Percentiles rank a stretch among this genome's conserved stretches.
Evolutionary conservation across 345 rosid genomes (phyloP).

Genomic region (Rhodamnia argentea): DNA sequence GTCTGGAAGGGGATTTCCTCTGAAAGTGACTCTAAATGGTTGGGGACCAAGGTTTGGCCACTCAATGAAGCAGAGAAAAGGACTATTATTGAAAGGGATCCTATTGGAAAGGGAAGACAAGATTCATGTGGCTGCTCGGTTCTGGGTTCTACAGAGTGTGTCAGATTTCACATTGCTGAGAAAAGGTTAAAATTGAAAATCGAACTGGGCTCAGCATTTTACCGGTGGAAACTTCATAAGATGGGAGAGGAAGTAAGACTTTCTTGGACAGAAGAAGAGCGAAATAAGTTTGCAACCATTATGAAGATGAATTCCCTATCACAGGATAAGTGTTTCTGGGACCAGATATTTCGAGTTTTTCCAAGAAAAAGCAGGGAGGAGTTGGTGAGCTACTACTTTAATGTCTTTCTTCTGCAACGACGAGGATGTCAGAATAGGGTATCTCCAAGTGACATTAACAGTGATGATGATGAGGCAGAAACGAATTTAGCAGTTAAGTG

Average conservation of each 20-base stretch:
- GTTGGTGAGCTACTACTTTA: slow-evolving; percentile 66
- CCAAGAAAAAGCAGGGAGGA: slow-evolving; percentile 39
- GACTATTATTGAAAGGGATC: slow-evolving; percentile 64
- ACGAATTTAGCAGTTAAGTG: background rate
- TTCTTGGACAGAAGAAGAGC: slow-evolving; percentile 51
- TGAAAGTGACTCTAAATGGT: slow-evolving; percentile 64
- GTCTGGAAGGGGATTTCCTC: slow-evolving; percentile 44
- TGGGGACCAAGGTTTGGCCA: slow-evolving; percentile 76
- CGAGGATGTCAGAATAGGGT: slow-evolving; percentile 68
- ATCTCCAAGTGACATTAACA: slow-evolving; percentile 34
- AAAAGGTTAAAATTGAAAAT: slow-evolving; percentile 38
- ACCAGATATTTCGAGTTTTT: slow-evolving; percentile 28
- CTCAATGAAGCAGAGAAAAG: slow-evolving; percentile 19
- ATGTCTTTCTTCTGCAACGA: slow-evolving; percentile 59
- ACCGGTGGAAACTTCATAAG: slow-evolving; percentile 43
- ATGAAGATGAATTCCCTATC: slow-evolving; percentile 30
- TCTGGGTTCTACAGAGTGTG: slow-evolving; percentile 58
- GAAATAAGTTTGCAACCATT: slow-evolving; percentile 31
- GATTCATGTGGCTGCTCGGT: slow-evolving; percentile 66
- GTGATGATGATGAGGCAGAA: slow-evolving; percentile 50
- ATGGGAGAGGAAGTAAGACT: slow-evolving; percentile 64
- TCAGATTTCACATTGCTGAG: slow-evolving; percentile 56
- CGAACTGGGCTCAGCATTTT: slow-evolving; percentile 65
- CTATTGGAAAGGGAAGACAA: slow-evolving; percentile 79
- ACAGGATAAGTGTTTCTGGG: slow-evolving; percentile 31